Evolutionary conservation across 2,329 filamentous ascomycete genomes (phyloP), one percentile per base, ranked within the genome.

Genomic region (Oidium heveae): DNA sequence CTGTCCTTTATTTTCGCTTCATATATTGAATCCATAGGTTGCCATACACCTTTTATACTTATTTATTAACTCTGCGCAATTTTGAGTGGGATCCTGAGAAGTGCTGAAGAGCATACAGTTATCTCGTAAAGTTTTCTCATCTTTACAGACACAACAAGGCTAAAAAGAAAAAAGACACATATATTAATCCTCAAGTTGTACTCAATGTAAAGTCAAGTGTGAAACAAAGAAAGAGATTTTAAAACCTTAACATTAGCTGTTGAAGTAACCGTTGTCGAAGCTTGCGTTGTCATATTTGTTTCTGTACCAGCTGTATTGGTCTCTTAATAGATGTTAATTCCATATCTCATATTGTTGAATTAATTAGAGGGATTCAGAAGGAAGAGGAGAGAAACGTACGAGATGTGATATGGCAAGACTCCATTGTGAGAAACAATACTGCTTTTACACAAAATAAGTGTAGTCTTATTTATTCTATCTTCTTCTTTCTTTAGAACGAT

Each of bases 21-120:
- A 46, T 46, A 20, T 46, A 4, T 24, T 82, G 73, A 94, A 98
- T 16, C 91, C 91, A 64, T 84, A 96, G 12, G 86, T 84, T 56
- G 80, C 79, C 91, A 98, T 96, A 69, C 91, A 98, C 61, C 70
- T 79, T 70, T 80, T 82, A 72, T 98, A 98, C 66, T 85, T 80
- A 32, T 86, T 78, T 59, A 98, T 84, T 58, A 86, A 75, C 53
- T 80, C 76, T 68, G 80, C 76, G 74, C 91, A 98, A 63, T 93
- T 87, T 64, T 78, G 75, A 63, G 85, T 77, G 41, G 91, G 86
- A 65, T 95, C 83, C 64, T 81, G 75, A 57, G 84, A 75, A 58
- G 78, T 87, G 55, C 86, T 94, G 72, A 96, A 95, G 55, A 98
- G 84, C 89, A 98, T 96, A 74, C 91, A 98, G 70, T 98, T 88